Base-by-base conservation (phyloP, 2,329 filamentous ascomycete species). In the Phialophora expanda region DNA sequence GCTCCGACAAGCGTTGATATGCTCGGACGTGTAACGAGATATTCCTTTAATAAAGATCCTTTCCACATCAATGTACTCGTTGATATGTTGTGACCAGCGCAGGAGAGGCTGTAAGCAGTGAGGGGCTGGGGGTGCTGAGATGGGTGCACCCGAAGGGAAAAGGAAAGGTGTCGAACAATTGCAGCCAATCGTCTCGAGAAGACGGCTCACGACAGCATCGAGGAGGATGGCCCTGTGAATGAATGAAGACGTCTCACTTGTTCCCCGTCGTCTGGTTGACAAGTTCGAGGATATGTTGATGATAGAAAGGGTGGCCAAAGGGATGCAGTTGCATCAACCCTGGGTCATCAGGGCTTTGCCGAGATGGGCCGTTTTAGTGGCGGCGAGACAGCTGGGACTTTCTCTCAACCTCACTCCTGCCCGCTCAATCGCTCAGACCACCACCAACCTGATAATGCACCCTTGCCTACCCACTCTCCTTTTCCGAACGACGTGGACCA, bases 331-430 rank as follows among this genome's bases (percentile, higher is more conserved):
- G 65, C 41, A 62, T 57, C 34, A 64, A 44, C 17, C 44, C 26
- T 30, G 17, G 48, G 30, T 61, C 41, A 30, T 62, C 48, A 26
- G 48, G 51, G 51, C 9, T 24, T 24, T 61, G 67, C 64, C 66
- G 58, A 68, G 66, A 65, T 65, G 20, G 34, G 24, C 61, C 64
- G 44, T 61, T 67, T 69, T 69, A 67, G 63, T 63, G 62, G 56
- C 59, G 59, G 59, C 58, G 48, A 61, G 20, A 65, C 62, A 56
- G 56, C 62, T 51, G 38, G 58, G 58, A 48, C 50, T 55, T 55
- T 55, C 58, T 66, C 59, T 62, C 50, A 60, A 60, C 62, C 56
- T 66, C 62, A 64, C 59, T 65, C 60, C 53, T 61, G 48, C 56
- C 58, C 54, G 17, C 50, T 32, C 63, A 59, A 59, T 50, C 66